Evolutionary conservation across 306 rosid species (phyloP).

Genomic region (Vicia sativa): DNA sequence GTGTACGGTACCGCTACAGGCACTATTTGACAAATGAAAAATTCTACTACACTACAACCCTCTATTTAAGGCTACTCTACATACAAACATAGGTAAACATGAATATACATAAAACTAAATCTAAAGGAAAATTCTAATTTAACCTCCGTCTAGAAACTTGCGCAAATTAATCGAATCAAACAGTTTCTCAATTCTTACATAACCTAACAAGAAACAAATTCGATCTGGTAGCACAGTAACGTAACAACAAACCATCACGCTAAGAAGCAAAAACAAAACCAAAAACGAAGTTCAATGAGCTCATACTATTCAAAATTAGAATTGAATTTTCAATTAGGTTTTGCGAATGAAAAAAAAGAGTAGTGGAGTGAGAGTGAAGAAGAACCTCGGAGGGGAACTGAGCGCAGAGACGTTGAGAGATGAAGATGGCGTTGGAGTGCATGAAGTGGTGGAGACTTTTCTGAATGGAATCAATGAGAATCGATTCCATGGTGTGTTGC

Average conservation of each 20-base stretch:
- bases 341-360: conserved; percentile 21
- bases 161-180: conserved; percentile 1
- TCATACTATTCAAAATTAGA: background rate
- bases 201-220: conserved; percentile 20
- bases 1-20: background rate
- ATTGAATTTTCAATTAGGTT: background rate
- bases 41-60: background rate
- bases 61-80: background rate
- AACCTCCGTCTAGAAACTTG: conserved; percentile 11
- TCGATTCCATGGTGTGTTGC: conserved; percentile 66
- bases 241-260: conserved; percentile 1
- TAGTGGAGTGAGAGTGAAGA: background rate
- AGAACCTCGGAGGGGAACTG: conserved; percentile 56
- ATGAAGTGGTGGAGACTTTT: conserved; percentile 80
- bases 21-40: background rate
- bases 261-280: background rate
- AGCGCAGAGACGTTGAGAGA: conserved; percentile 89
- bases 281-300: conserved; percentile 4
- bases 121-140: background rate
- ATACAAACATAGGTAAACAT: background rate
- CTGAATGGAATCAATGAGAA: conserved; percentile 71
- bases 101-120: background rate
- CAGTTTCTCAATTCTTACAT: background rate
- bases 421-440: conserved; percentile 84
- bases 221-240: conserved; percentile 37